A percentile compares a stretch with the other conserved stretches of the same genome.
phyloP scores from a whole-genome alignment of 768 basidiomycete species.

The Naganishia randhawae region DNA sequence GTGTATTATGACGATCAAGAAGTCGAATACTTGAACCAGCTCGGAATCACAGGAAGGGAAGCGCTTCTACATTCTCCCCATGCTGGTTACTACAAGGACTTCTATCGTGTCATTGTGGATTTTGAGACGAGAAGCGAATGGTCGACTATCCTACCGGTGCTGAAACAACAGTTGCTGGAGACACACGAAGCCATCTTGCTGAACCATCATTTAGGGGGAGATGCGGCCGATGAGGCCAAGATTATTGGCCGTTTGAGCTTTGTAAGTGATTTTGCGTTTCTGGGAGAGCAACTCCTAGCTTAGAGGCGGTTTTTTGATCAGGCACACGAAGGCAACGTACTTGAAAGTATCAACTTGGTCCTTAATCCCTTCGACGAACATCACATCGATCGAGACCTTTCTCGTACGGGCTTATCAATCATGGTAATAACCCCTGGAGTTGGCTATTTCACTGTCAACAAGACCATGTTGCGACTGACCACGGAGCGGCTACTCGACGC shows the following conservation, averaged over 20 bases:
- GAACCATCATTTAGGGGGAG: slow-evolving; percentile 68
- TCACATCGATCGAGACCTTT: slow-evolving; percentile 90
- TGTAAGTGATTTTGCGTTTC: slow-evolving; percentile 33
- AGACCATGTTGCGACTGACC: slow-evolving; percentile 80
- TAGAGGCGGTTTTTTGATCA: slow-evolving; percentile 43
- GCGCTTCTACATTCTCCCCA: slow-evolving; percentile 35
- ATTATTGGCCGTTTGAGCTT: slow-evolving; percentile 50
- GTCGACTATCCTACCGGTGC: slow-evolving; percentile 75
- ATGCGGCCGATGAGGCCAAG: slow-evolving; percentile 39
- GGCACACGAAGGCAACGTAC: slow-evolving; percentile 91
- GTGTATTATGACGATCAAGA: slow-evolving; percentile 57
- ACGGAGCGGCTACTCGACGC: slow-evolving; percentile 91
- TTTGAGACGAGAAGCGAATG: slow-evolving; percentile 82
- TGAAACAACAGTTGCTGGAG: slow-evolving; percentile 74
- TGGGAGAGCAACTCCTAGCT: background rate
- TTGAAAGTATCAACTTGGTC: slow-evolving; percentile 89
- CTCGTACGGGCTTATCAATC: slow-evolving; percentile 76
- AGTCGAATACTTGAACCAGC: slow-evolving; percentile 37
- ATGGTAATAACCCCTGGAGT: slow-evolving; percentile 89
- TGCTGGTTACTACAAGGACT: slow-evolving; percentile 78
- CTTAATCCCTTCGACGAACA: slow-evolving; percentile 90
- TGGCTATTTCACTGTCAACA: slow-evolving; percentile 87
- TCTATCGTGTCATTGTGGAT: slow-evolving; percentile 92
- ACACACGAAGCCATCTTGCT: slow-evolving; percentile 84
- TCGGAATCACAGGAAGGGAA: slow-evolving; percentile 19